Evolutionary conservation across 139 green algal genomes (phyloP).

Genomic region (Pseudopediastrum boryanum): DNA sequence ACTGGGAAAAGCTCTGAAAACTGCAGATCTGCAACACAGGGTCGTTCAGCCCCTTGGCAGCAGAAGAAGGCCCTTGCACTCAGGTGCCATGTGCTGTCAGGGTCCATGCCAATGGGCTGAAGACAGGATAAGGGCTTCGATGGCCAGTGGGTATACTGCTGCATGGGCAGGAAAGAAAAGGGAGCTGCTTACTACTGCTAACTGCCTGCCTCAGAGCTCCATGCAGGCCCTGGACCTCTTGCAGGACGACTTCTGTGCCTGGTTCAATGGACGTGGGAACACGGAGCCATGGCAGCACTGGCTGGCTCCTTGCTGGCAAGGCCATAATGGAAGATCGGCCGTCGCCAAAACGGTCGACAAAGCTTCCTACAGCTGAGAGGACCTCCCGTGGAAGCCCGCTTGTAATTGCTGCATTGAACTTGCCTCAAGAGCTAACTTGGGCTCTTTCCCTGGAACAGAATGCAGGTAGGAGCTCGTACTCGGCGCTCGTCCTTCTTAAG

Average conservation of each 20-base stretch:
- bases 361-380: too few relatives aligned
- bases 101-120: neutral
- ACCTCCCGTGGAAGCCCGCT: too few relatives aligned
- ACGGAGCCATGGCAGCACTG: slow-evolving; percentile 86
- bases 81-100: neutral
- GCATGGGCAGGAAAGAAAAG: neutral
- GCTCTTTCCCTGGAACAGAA: too few relatives aligned
- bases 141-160: neutral
- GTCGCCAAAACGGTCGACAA: too few relatives aligned
- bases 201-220: slow-evolving; percentile 40
- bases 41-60: neutral
- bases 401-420: too few relatives aligned
- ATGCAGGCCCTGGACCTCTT: slow-evolving; percentile 64
- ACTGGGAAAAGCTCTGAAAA: slow-evolving; percentile 81
- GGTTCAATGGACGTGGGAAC: slow-evolving; percentile 70
- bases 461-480: too few relatives aligned
- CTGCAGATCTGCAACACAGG: slow-evolving; percentile 28
- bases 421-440: too few relatives aligned
- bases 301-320: neutral
- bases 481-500: too few relatives aligned
- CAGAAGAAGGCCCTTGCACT: neutral
- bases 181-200: neutral
- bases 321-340: too few relatives aligned
- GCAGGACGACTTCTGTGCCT: slow-evolving; percentile 47
- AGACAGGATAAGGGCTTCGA: neutral